Evolutionary conservation across 108 stramenopile genomes (phyloP), one percentile per base, ranked within the genome.

Genomic region (Conticribra weissflogii): DNA sequence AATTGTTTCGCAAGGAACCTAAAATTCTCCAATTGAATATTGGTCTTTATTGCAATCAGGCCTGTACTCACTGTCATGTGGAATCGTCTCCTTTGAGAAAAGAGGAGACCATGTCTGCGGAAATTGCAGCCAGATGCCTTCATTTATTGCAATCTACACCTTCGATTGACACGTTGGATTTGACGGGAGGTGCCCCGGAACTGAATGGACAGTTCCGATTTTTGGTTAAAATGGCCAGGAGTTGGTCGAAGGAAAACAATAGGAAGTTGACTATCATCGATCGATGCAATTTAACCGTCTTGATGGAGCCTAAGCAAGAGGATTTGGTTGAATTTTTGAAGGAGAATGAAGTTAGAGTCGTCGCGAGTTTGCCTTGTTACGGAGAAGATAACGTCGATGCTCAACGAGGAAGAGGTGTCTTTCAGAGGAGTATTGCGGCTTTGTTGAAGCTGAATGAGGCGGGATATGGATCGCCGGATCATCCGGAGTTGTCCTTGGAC

Each of bases 101-200:
- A 49, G 83, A 89, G 30, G 90, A 89, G 69, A 94, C 89, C 68
- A 94, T 94, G 93, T 87, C 86, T 52, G 75, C 83, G n/a, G 96
- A 93, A 60, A 83, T 92, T 24, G 96, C 96, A 0, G 89, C 95
- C 0, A 85, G 79, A 30, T 98, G 96, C 76, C 63, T 98, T 22
- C 74, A 90, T 51, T 66, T 98, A 3, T 64, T 97, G 1, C 64
- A 74, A 48, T 76, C 79, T 50, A 84, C 95, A 14, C 96, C 96
- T 1, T 79, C 81, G 7, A 84, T 98, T 15, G 83, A 81, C 23
- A 96, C 95, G 7, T 72, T 98, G 44, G 98, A 98, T 68, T 84
- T 98, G 21, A 98, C 98, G 1, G 98, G 98, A 25, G 98, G 98
- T 22, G 97, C 98, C 18, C 98, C 98, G 1, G 98, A 98, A 71